These are phyloP conservation scores for Hylodesmum podocarpum DNA, from an alignment of 306 rosid species.

Conservation along the genomic window DNA sequence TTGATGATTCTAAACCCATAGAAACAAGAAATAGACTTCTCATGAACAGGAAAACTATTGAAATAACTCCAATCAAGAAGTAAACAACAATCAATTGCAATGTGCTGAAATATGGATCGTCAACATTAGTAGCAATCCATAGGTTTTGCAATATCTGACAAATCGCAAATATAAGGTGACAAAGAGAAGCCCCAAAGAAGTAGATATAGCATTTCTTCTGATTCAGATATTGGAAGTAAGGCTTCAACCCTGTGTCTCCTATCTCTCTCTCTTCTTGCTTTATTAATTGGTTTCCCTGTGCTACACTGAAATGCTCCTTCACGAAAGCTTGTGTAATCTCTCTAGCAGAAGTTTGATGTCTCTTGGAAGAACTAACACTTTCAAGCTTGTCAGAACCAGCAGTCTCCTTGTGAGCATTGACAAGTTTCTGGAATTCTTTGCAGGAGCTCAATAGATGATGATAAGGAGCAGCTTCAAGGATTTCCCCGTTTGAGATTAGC, in stretches of 20 bases:
- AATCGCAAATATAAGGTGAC: slow-evolving; percentile 26
- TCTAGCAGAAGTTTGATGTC: neutral
- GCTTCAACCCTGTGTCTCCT: slow-evolving; percentile 57
- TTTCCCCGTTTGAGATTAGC: slow-evolving; percentile 58
- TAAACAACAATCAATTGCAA: slow-evolving; percentile 39
- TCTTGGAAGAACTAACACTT: neutral
- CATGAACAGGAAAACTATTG: slow-evolving; percentile 24
- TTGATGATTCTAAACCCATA: slow-evolving; percentile 48
- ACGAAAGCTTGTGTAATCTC: slow-evolving; percentile 27
- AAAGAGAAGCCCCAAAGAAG: slow-evolving; percentile 26
- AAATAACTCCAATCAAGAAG: slow-evolving; percentile 32
- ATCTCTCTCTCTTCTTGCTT: slow-evolving; percentile 57
- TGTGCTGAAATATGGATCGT: slow-evolving; percentile 27
- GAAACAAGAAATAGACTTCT: slow-evolving; percentile 31
- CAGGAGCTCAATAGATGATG: slow-evolving; percentile 40
- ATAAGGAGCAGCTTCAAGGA: slow-evolving; percentile 48
- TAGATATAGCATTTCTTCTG: slow-evolving; percentile 45
- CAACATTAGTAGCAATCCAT: slow-evolving; percentile 59
- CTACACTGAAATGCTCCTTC: slow-evolving; percentile 1
- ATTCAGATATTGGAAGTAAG: slow-evolving; percentile 56
- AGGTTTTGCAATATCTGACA: slow-evolving; percentile 47
- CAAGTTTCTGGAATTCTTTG: slow-evolving; percentile 57
- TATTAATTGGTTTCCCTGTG: slow-evolving; percentile 44
- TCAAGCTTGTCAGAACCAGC: slow-evolving; percentile 35
- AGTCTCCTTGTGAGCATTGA: slow-evolving; percentile 55